Conservation (phyloP, 805 yeast genomes). For the Debaryomyces hansenii region DNA sequence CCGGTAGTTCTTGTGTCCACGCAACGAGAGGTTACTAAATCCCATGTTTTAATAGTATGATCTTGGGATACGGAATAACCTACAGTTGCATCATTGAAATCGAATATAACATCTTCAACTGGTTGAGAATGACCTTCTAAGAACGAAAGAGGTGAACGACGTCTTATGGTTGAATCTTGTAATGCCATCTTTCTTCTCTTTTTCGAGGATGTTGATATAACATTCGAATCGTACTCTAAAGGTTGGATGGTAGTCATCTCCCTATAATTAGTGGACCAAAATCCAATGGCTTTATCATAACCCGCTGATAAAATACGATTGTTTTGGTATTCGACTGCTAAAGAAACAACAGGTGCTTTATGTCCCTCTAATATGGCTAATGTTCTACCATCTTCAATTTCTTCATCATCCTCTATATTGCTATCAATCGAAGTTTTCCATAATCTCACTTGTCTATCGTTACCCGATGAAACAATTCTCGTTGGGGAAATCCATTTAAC, state of each 20-base stretch:
- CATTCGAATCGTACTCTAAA: constrained; percentile 42
- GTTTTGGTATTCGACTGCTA: constrained; percentile 56
- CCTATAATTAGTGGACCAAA: constrained; percentile 87
- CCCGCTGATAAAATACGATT: constrained; percentile 80
- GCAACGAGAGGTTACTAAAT: constrained; percentile 78
- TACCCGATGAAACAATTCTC: constrained; percentile 80
- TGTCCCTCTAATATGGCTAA: constrained; percentile 89
- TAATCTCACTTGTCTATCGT: constrained; percentile 83
- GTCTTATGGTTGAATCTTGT: constrained; percentile 70
- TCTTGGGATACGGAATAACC: constrained; percentile 95
- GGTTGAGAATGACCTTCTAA: constrained; percentile 84
- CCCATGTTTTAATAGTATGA: constrained; percentile 96
- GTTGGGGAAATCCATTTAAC: constrained; percentile 78
- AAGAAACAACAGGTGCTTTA: constrained; percentile 76
- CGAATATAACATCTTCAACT: constrained; percentile 82
- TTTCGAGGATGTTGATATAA: constrained; percentile 74
- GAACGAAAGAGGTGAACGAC: constrained; percentile 78
- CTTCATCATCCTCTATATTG: constrained; percentile 42
- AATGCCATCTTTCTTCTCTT: constrained; percentile 84
- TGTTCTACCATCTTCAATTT: constrained; percentile 67
- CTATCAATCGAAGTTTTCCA: constrained; percentile 69
- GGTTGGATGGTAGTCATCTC: constrained; percentile 70
- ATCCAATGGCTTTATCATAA: constrained; percentile 72
- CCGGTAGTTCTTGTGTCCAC: constrained; percentile 88
- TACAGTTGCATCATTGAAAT: constrained; percentile 69